These are phyloP conservation scores for Harrya chromipes DNA, from an alignment of 768 basidiomycete species.

Conservation along the genomic window DNA sequence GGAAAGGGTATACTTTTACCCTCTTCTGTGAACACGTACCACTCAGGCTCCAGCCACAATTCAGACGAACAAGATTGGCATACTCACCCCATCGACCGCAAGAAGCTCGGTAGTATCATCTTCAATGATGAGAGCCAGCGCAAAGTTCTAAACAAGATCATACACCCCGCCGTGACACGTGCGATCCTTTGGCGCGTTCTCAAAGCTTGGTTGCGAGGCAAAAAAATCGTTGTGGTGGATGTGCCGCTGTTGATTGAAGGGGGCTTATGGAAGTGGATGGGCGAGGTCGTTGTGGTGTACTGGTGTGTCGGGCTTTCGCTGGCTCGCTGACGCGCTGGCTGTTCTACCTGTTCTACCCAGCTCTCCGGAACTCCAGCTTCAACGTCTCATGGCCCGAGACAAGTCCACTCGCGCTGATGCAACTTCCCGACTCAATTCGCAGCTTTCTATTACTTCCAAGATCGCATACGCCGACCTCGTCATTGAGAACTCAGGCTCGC, in stretches of 20 bases:
- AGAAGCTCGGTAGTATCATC: slow-evolving; percentile 78
- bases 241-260: slow-evolving; percentile 89
- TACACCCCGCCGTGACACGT: slow-evolving; percentile 86
- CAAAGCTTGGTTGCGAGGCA: slow-evolving; percentile 70
- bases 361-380: slow-evolving; percentile 78
- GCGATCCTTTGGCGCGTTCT: slow-evolving; percentile 72
- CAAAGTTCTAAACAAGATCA: slow-evolving; percentile 72
- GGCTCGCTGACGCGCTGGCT: background rate
- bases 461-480: slow-evolving; percentile 81
- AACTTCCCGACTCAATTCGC: slow-evolving; percentile 68
- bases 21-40: background rate
- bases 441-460: slow-evolving; percentile 78
- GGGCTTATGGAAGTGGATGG: slow-evolving; percentile 79
- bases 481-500: slow-evolving; percentile 84
- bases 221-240: slow-evolving; percentile 80
- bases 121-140: slow-evolving; percentile 77
- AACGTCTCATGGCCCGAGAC: slow-evolving; percentile 79
- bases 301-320: slow-evolving; percentile 53
- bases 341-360: slow-evolving; percentile 37
- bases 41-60: background rate
- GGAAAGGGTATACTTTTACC: slow-evolving; percentile 62
- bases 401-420: slow-evolving; percentile 65
- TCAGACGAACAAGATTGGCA: too few species aligned
- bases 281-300: slow-evolving; percentile 83
- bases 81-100: slow-evolving; percentile 77